phyloP scores from a whole-genome alignment of 2,329 filamentous ascomycete species.

The Colletotrichum salicis region DNA sequence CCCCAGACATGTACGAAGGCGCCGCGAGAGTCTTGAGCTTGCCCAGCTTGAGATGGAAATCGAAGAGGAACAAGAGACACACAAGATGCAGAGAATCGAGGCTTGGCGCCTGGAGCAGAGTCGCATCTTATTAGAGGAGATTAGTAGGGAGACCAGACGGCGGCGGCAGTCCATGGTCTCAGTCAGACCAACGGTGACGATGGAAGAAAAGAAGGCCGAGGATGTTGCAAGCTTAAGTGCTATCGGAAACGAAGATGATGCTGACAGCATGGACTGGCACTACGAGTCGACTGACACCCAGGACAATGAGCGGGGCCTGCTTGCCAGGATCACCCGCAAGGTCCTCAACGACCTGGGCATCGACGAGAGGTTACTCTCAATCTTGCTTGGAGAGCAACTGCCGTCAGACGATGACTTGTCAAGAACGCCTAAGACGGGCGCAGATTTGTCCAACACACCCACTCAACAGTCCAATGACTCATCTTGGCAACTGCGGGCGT shows the following conservation, averaged over 20 bases:
- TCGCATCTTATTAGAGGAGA: constrained; percentile 83
- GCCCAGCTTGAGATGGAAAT: constrained; percentile 63
- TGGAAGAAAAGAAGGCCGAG: constrained; percentile 44
- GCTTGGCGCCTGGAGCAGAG: constrained; percentile 94
- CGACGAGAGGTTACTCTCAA: constrained; percentile 83
- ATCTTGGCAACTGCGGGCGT: constrained; percentile 79
- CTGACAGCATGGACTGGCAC: constrained; percentile 61
- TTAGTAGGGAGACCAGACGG: constrained; percentile 83
- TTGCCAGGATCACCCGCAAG: constrained; percentile 83
- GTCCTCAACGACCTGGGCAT: constrained; percentile 91
- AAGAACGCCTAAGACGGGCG: constrained; percentile 56
- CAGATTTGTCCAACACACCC: constrained; percentile 39
- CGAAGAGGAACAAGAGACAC: constrained; percentile 70
- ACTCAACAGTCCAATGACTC: constrained; percentile 51
- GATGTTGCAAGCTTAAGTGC: constrained; percentile 44
- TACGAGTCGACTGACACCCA: constrained; percentile 57
- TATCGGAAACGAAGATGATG: constrained; percentile 43
- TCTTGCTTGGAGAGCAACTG: constrained; percentile 86
- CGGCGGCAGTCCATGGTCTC: constrained; percentile 72
- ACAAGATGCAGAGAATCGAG: constrained; percentile 87
- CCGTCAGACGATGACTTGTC: constrained; percentile 63
- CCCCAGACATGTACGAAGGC: constrained; percentile 70
- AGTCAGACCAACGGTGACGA: constrained; percentile 45
- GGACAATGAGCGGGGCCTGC: constrained; percentile 74
- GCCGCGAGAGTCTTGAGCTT: constrained; percentile 64